These are phyloP conservation scores for Diospyros lotus DNA, from an alignment of 148 eudicot genomes.

Conservation along the genomic window DNA sequence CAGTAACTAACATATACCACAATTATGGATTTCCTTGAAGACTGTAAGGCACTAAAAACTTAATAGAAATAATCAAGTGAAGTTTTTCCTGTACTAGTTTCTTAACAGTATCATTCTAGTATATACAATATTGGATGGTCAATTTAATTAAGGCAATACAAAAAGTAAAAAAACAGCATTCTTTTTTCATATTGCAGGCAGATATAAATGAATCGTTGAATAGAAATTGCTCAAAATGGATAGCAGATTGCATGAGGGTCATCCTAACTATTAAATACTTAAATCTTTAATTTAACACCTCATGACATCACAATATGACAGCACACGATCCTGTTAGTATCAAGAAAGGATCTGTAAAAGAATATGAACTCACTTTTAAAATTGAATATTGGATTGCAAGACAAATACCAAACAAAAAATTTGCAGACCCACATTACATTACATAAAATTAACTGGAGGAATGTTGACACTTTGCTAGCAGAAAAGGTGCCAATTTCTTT, in stretches of 20 bases:
- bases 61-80: no score
- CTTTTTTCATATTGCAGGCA: neutral
- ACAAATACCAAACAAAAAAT: neutral
- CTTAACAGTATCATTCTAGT: no score
- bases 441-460: no score
- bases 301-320: neutral
- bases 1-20: neutral
- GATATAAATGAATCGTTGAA: conserved; percentile 2
- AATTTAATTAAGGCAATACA: neutral
- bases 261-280: conserved; percentile 1
- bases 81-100: no score
- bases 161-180: neutral
- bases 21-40: neutral
- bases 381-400: neutral
- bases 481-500: no score
- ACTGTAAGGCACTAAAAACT: no score
- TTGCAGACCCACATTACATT: no score
- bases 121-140: no score
- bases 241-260: neutral
- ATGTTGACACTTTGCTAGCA: no score
- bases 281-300: neutral
- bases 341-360: neutral
- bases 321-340: neutral
- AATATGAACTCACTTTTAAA: neutral
- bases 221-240: neutral